Base-by-base conservation (phyloP, 257 asterid species). In the Solanum lycopersicoides region DNA sequence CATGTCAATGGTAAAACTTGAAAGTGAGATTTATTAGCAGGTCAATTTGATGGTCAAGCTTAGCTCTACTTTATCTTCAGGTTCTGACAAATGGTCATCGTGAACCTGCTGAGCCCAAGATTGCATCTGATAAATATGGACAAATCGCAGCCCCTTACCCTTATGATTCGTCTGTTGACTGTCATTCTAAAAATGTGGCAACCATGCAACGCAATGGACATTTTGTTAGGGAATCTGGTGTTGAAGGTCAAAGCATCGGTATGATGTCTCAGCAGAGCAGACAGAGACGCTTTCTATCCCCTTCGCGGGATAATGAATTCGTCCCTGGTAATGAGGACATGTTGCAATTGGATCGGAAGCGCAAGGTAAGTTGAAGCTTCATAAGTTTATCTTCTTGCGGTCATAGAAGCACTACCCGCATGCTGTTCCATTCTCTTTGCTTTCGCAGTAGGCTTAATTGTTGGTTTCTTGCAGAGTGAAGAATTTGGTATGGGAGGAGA, bases 401-500 rank as follows among this genome's bases (percentile, higher is more conserved):
- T 32, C 39, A 11, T 73, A 86, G 59, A 79, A 86, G 71, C 56
- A 34, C 73, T 86, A 86, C 85, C 82, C 83, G 75, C 85, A 21
- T 39, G n/a, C 53, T 21, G 44, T 83, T 83, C 86, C 87, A 72
- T 79, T 83, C 76, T 59, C 82, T 79, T 60, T 76, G 72, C 65
- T 34, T 74, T 86, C 25, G 5, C 12, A 60, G 14, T 73, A 71
- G 59, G 76, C 76, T 68, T 84, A 65, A 86, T 76, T 86, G 86
- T 47, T 88, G 74, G 86, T 75, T 82, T 77, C 50, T 34, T 91
- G 91, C 88, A 95, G 99, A 88, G 83, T 89, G 98, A 94, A 83
- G 99, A 97, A 86, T 91, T 90, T 71, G 92, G 94, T 90, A 89
- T 86, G 28, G 99, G 93, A 80, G 92, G 90, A 89, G 99, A 97